These are phyloP conservation scores for Gossypium longicalyx DNA, from an alignment of 345 rosid species.

Conservation along the genomic window DNA sequence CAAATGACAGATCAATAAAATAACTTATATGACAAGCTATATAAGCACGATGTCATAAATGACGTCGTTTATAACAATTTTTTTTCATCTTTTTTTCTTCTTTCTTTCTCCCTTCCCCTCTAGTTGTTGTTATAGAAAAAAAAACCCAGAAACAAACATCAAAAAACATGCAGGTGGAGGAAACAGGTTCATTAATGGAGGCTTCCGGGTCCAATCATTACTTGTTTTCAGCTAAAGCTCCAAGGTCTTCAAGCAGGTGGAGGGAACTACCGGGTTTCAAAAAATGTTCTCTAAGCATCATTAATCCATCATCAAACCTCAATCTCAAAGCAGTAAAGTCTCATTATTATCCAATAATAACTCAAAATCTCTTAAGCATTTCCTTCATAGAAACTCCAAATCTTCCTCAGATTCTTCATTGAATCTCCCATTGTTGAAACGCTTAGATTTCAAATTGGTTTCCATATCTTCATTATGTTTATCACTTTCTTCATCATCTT, in stretches of 20 bases:
- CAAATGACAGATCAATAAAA: fast-evolving
- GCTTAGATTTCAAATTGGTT: slow-evolving; percentile 55
- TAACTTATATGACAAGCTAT: too few species aligned
- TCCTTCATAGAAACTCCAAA: slow-evolving; percentile 63
- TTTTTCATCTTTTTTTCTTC: too few species aligned
- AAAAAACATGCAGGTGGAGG: too few species aligned
- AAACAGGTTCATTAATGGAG: slow-evolving; percentile 12
- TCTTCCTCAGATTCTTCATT: slow-evolving; percentile 38
- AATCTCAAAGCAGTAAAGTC: slow-evolving; percentile 18
- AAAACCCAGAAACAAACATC: too few species aligned
- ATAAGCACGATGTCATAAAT: too few species aligned
- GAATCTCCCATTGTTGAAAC: slow-evolving; percentile 62
- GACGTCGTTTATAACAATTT: too few species aligned
- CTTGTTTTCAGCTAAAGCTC: slow-evolving; percentile 72
- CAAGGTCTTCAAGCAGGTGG: slow-evolving; percentile 87
- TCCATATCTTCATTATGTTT: slow-evolving; percentile 68
- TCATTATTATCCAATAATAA: slow-evolving; percentile 23
- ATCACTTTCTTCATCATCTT: slow-evolving; percentile 87
- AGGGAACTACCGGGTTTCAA: slow-evolving; percentile 76
- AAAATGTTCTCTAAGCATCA: slow-evolving; percentile 43
- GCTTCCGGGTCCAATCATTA: slow-evolving; percentile 37
- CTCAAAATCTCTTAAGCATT: slow-evolving; percentile 55
- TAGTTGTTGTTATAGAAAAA: too few species aligned
- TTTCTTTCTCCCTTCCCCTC: too few species aligned
- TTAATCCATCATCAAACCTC: slow-evolving; percentile 16